phyloP scores from a whole-genome alignment of 2,329 filamentous ascomycete genomes.

The Aureobasidium sp. region DNA sequence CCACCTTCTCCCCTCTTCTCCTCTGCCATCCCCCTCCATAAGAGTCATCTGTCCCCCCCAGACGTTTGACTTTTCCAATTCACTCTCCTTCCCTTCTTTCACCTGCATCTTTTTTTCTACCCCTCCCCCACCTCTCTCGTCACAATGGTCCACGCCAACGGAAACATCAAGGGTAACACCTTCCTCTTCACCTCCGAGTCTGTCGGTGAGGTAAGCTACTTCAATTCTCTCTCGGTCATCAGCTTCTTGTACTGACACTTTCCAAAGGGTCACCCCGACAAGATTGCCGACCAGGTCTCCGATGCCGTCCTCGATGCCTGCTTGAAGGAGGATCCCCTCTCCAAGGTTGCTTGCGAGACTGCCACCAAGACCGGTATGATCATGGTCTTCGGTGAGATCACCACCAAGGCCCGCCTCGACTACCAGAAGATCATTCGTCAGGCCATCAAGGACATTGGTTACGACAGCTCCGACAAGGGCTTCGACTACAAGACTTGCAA shows the following conservation, averaged over 20 bases:
- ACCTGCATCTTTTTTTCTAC: constrained; percentile 7
- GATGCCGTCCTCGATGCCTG: constrained; percentile 99
- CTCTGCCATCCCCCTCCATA: not conserved
- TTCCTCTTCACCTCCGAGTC: constrained; percentile 45
- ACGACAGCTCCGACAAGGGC: constrained; percentile 93
- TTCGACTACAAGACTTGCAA: constrained; percentile 99
- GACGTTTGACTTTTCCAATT: constrained; percentile 11
- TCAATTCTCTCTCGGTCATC: not conserved
- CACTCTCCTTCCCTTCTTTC: constrained; percentile 13
- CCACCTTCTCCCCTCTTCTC: constrained; percentile 7
- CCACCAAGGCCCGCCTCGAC: constrained; percentile 89
- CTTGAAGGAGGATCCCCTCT: constrained; percentile 86
- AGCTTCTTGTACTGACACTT: constrained; percentile 13
- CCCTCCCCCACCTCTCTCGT: not conserved
- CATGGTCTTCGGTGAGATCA: constrained; percentile 98
- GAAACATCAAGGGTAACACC: constrained; percentile 20
- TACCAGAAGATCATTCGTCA: constrained; percentile 96
- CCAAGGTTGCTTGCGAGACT: constrained; percentile 98
- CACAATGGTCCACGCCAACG: constrained; percentile 21
- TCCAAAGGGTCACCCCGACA: constrained; percentile 30
- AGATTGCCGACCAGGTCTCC: constrained; percentile 74
- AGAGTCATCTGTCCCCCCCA: constrained; percentile 4
- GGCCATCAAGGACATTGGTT: constrained; percentile 97
- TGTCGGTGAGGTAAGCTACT: constrained; percentile 42
- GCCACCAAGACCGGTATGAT: constrained; percentile 99